Base-by-base conservation (phyloP, 2,329 filamentous ascomycete species). In the Xylaria sp. region DNA sequence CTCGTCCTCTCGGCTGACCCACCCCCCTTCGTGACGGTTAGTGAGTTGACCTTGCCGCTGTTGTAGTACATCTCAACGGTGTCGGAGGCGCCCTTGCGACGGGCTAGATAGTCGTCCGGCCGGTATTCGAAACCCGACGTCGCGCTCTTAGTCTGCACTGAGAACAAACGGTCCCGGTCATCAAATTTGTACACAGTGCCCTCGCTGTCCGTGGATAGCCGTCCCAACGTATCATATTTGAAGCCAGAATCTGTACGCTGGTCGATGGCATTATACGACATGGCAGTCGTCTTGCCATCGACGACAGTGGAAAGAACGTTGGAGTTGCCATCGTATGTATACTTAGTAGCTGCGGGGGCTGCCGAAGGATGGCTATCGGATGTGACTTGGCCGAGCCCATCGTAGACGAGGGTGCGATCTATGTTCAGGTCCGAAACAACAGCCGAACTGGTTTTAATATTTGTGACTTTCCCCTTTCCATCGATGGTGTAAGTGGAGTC, bases 141-240 rank as follows among this genome's bases (percentile, higher is more conserved):
- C 19, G n/a, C 19, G 19, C 8, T 25, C 11, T 31, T 19, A n/a
- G 21, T 19, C 8, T 43, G 49, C 19, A 53, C 49, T 7, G 37
- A 53, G 29, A 41, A n/a, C 49, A 53, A 41, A 29, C 27, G 49
- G 23, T 53, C 49, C 27, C n/a, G 23, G 13, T 31, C 49, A 41
- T 53, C 49, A 43, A 31, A 53, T 5, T 17, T 31, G 37, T 53
- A 53, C 1, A 19, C 3, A n/a, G 7, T 10, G n/a, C 49, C 49
- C 23, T 29, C 13, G 38, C 15, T n/a, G 15, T 53, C 49, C 15
- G 4, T 9, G n/a, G 17, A 3, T 8, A 53, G n/a, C 5, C 37
- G 49, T 11, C 49, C 49, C 4, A 17, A 13, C 7, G 13, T 13
- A 17, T 53, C 49, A 9, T 53, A 53, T 41, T 27, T n/a, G 17